Percentiles rank a stretch among this genome's conserved stretches.
Conservation (phyloP, 306 rosid genomes). For the Corylus avellana region DNA sequence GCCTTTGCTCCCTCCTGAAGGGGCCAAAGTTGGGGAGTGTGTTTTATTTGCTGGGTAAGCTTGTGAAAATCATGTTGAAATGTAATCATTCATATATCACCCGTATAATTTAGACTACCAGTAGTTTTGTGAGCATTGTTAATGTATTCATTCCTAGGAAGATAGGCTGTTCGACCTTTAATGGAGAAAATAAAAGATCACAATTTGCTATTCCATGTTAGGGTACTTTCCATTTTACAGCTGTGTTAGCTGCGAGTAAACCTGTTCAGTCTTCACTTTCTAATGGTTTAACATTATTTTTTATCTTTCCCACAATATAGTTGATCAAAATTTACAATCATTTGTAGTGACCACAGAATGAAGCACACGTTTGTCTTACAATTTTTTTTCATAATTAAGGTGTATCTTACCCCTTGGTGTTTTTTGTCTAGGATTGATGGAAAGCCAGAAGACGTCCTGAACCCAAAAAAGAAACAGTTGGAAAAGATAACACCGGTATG, state of each 20-base stretch:
- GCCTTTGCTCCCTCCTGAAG: conserved; percentile 92
- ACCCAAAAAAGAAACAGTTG: conserved; percentile 97
- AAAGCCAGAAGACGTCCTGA: conserved; percentile 95
- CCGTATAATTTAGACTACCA: conserved; percentile 7
- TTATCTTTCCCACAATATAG: background rate
- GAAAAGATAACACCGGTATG: conserved; percentile 94
- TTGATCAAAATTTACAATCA: background rate
- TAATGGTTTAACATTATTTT: background rate
- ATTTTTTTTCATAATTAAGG: background rate
- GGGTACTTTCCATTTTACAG: background rate
- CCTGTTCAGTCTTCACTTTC: background rate
- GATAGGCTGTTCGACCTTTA: background rate
- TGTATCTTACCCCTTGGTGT: background rate
- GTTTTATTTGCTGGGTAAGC: conserved; percentile 77
- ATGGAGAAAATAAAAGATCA: background rate
- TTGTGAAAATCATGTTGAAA: conserved; percentile 19
- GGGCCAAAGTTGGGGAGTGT: conserved; percentile 77
- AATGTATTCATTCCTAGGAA: background rate
- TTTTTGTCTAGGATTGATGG: conserved; percentile 71
- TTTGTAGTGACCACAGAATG: background rate
- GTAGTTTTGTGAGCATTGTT: background rate
- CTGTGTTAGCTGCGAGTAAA: background rate
- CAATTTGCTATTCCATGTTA: background rate
- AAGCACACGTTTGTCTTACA: background rate
- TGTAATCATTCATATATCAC: conserved; percentile 5